Conservation (phyloP, 2,329 filamentous ascomycete species). For the Grosmannia penicillata region DNA sequence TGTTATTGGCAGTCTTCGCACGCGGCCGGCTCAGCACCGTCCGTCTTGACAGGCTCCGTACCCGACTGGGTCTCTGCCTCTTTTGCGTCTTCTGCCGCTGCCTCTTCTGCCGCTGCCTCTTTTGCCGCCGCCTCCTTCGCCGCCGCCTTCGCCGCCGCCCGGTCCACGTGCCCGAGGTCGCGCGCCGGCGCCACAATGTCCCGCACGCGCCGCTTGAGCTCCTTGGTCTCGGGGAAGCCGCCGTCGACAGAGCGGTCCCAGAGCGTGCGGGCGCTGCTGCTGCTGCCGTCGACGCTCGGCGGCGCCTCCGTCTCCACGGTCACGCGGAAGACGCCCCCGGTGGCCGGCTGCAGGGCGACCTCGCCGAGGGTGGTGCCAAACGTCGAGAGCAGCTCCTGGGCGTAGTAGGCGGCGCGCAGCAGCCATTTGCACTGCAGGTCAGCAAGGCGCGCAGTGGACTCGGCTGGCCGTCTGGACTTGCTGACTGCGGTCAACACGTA, state of each 20-base stretch:
- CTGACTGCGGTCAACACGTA: no score
- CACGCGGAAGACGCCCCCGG: slow-evolving; percentile 72
- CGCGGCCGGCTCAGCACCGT: no score
- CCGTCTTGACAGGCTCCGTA: neutral
- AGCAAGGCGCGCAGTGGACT: neutral
- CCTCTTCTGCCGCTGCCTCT: neutral
- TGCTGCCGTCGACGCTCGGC: slow-evolving; percentile 3
- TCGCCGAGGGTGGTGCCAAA: slow-evolving; percentile 76
- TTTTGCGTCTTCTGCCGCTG: slow-evolving; percentile 1
- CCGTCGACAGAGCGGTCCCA: slow-evolving; percentile 84
- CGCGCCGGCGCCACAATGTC: slow-evolving; percentile 68
- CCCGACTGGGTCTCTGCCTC: slow-evolving; percentile 1
- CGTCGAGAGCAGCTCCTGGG: slow-evolving; percentile 87
- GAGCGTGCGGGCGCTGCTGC: slow-evolving; percentile 25
- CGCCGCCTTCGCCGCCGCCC: slow-evolving; percentile 14
- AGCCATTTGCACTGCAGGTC: slow-evolving; percentile 67
- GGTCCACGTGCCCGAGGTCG: slow-evolving; percentile 71
- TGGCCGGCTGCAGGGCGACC: slow-evolving; percentile 71
- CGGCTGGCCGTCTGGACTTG: no score
- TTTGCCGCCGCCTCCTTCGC: neutral
- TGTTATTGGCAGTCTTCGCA: slow-evolving; percentile 23
- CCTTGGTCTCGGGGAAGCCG: slow-evolving; percentile 89
- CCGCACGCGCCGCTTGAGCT: slow-evolving; percentile 70
- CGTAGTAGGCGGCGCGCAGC: slow-evolving; percentile 79
- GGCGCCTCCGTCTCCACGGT: slow-evolving; percentile 13